A percentile compares a stretch with the other conserved stretches of the same genome.
phyloP scores from a whole-genome alignment of 176 grass and related monocot species.

The Musa itinerans region DNA sequence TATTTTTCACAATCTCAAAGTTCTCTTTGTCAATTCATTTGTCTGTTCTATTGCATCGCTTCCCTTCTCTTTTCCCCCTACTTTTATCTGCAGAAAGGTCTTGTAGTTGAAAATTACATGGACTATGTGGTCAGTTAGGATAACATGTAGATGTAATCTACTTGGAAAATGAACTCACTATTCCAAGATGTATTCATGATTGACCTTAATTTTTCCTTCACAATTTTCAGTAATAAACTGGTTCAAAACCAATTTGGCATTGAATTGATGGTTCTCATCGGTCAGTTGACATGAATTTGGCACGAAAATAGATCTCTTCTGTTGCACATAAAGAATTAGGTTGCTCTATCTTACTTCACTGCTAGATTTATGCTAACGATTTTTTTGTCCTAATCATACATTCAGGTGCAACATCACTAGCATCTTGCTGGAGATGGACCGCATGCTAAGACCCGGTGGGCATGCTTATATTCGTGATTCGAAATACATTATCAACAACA shows the following conservation, averaged over 20 bases:
- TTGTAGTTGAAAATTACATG: too few species aligned
- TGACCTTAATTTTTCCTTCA: too few species aligned
- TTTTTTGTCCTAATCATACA: conserved; percentile 1
- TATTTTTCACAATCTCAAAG: background rate
- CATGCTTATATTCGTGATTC: conserved; percentile 65
- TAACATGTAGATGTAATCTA: too few species aligned
- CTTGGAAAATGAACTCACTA: background rate
- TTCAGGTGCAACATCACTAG: conserved; percentile 69
- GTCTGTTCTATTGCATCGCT: background rate
- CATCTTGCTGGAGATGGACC: conserved; percentile 90
- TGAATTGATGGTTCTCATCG: background rate
- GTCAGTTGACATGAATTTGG: background rate
- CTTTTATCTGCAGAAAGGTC: background rate
- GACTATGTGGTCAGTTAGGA: too few species aligned
- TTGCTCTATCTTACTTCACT: background rate
- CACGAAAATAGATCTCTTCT: background rate
- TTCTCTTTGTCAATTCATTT: too few species aligned
- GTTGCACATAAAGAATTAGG: background rate
- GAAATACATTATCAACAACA: conserved; percentile 35
- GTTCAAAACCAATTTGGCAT: background rate
- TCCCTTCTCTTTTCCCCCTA: background rate
- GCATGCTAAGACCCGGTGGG: conserved; percentile 72
- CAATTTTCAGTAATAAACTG: too few species aligned
- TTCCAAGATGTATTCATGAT: background rate
- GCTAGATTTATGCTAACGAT: background rate